phyloP scores from a whole-genome alignment of 352 stramenopile species.

The Globisporangium nodosum region DNA sequence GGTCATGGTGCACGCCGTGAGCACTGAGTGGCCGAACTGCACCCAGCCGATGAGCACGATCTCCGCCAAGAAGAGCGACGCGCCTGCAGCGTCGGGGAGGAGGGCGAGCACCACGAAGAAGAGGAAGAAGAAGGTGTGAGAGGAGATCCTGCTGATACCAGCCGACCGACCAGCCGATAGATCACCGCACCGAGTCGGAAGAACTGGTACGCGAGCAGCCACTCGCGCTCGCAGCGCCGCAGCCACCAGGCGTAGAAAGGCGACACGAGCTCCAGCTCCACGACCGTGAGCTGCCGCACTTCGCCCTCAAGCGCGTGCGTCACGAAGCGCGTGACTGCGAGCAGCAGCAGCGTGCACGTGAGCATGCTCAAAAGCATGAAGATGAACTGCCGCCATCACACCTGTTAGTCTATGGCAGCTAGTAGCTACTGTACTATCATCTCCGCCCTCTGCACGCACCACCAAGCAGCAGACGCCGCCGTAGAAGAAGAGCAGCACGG shows the following conservation, averaged over 20 bases:
- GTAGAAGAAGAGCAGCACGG: slow-evolving; percentile 58
- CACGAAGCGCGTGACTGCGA: slow-evolving; percentile 72
- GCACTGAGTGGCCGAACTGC: slow-evolving; percentile 42
- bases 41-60: slow-evolving; percentile 58
- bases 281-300: slow-evolving; percentile 38
- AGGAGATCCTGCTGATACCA: too few relatives aligned
- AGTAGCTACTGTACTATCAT: too few relatives aligned
- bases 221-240: slow-evolving; percentile 64
- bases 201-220: slow-evolving; percentile 60
- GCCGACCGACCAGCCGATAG: too few relatives aligned
- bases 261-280: slow-evolving; percentile 61
- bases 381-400: slow-evolving; percentile 37
- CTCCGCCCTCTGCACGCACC: slow-evolving; percentile 18
- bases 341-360: slow-evolving; percentile 60
- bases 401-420: too few relatives aligned
- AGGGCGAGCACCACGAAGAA: too few relatives aligned
- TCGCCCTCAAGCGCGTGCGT: slow-evolving; percentile 74
- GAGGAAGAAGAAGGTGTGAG: background rate
- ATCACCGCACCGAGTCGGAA: slow-evolving; percentile 32
- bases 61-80: slow-evolving; percentile 58
- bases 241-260: slow-evolving; percentile 71
- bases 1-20: slow-evolving; percentile 40
- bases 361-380: slow-evolving; percentile 72
- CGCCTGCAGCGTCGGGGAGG: slow-evolving; percentile 6
- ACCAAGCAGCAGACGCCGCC: slow-evolving; percentile 45